Evolutionary conservation across 768 basidiomycete genomes (phyloP), one percentile per base, ranked within the genome.

Genomic region (Suillus tomentosus): DNA sequence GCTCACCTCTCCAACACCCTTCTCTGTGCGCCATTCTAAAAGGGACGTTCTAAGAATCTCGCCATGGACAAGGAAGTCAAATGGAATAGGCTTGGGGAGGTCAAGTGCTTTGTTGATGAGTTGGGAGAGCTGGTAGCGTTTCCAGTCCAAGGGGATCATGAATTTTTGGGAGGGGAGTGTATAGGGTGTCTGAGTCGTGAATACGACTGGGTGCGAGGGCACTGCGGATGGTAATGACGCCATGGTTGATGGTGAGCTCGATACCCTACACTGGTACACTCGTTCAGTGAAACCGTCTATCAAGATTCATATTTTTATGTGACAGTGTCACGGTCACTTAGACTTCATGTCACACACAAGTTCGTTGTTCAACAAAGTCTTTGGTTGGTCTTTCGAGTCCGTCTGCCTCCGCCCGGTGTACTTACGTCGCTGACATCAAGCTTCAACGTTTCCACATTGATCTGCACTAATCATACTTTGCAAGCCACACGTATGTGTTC

Each of bases 41-140:
- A 99, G 73, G 34, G 81, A 87, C 0, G 84, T 82, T 54, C 91
- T 80, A 3, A 98, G 75, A 14, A 98, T 84, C 72, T 92, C 87
- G n/a, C 94, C 94, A 53, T 84, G 81, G 48, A 97, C 80, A 53
- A 99, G 77, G 75, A 98, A 99, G 76, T 99, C 96, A 73, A 98
- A 98, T 0, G 95, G 96, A 3, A 96, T 81, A 0, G 92, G 87
- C 62, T 86, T 85, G 0, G 83, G 74, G 19, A 91, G 85, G 31
- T 85, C 83, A 34, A 99, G 81, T 1, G 96, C 93, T 72, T 97
- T 97, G 80, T 99, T 99, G 64, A 99, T 88, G 50, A 99, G 89
- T 65, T 98, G 95, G 1, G 96, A 98, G 39, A 99, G 89, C 70
- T 98, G 96, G 76, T 92, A 99, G n/a, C 96, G 88, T 63, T 84